Evolutionary conservation across 306 rosid genomes (phyloP).

Genomic region (Gillenia trifoliata): DNA sequence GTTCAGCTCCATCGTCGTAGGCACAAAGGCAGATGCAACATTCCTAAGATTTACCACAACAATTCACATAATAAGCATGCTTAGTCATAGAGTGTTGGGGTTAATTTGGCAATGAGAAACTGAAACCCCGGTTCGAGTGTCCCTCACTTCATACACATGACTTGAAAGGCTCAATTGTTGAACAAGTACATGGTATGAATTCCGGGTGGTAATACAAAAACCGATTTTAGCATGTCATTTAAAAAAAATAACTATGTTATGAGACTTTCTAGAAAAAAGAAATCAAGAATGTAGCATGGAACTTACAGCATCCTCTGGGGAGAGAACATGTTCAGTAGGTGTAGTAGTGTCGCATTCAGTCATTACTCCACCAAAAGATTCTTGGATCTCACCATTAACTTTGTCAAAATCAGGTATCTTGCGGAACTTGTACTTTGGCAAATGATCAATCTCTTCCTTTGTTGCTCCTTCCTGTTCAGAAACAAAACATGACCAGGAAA

Average conservation of each 20-base stretch:
- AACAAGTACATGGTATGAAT: neutral
- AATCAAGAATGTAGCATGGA: conserved; percentile 16
- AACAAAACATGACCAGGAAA: conserved; percentile 25
- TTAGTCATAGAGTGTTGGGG: neutral
- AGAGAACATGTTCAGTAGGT: conserved; percentile 50
- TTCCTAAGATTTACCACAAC: conserved; percentile 39
- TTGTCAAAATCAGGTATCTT: conserved; percentile 43
- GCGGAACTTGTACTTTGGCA: conserved; percentile 68
- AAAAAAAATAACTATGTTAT: neutral
- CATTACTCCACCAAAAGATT: conserved; percentile 71
- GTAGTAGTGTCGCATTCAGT: conserved; percentile 45
- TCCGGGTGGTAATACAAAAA: neutral
- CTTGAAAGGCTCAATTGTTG: neutral
- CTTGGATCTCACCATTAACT: conserved; percentile 50
- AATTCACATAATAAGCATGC: neutral
- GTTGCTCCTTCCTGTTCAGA: conserved; percentile 82
- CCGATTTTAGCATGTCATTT: neutral
- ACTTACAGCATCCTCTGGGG: conserved; percentile 85
- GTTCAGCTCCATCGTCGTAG: conserved; percentile 70
- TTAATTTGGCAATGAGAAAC: conserved; percentile 3
- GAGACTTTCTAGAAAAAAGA: conserved; percentile 19
- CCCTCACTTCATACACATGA: neutral
- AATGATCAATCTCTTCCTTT: conserved; percentile 67
- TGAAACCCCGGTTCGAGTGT: neutral
- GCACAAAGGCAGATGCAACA: conserved; percentile 80